phyloP scores from a whole-genome alignment of 352 stramenopile genomes.

The Chrysophaeum taylorii region DNA sequence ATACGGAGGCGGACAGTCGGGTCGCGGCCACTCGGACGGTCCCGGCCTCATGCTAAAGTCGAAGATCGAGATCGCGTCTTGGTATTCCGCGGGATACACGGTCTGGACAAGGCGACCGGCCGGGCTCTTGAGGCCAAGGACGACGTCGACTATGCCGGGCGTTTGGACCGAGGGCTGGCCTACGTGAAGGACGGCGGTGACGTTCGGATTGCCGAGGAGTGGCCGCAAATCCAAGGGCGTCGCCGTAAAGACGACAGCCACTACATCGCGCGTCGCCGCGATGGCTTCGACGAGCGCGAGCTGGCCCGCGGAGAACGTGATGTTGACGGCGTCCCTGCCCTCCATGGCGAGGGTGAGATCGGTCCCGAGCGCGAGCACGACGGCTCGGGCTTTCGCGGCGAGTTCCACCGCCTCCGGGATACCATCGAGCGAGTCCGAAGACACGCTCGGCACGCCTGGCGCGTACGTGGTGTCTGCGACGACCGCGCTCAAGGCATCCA shows the following conservation, averaged over 20 bases:
- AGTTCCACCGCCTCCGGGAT: slow-evolving; percentile 45
- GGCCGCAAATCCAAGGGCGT: slow-evolving; percentile 52
- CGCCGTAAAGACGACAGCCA: slow-evolving; percentile 72
- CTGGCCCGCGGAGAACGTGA: slow-evolving; percentile 38
- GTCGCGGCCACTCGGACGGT: neutral
- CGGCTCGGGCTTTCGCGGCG: slow-evolving; percentile 54
- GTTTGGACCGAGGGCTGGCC: slow-evolving; percentile 50
- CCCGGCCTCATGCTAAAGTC: slow-evolving; percentile 75
- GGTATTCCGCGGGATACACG: slow-evolving; percentile 66
- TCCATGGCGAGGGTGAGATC: slow-evolving; percentile 61
- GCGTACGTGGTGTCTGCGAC: slow-evolving; percentile 30
- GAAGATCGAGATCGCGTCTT: slow-evolving; percentile 59
- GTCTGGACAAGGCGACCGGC: slow-evolving; percentile 64
- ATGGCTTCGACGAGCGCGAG: slow-evolving; percentile 58
- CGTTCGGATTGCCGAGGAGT: slow-evolving; percentile 27
- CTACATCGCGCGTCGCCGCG: slow-evolving; percentile 41
- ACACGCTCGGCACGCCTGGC: slow-evolving; percentile 52
- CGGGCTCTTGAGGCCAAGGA: slow-evolving; percentile 13
- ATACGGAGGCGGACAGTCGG: slow-evolving; percentile 49
- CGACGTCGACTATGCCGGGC: slow-evolving; percentile 4
- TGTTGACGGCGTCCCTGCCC: slow-evolving; percentile 52
- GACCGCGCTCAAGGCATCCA: slow-evolving; percentile 49
- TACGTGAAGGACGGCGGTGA: slow-evolving; percentile 59
- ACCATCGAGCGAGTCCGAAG: slow-evolving; percentile 32
- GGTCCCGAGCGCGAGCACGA: slow-evolving; percentile 73